Evolutionary conservation across 371 early-diverging fungal genomes (phyloP), one percentile per base, ranked within the genome.

Genomic region (Mortierella polycephala): DNA sequence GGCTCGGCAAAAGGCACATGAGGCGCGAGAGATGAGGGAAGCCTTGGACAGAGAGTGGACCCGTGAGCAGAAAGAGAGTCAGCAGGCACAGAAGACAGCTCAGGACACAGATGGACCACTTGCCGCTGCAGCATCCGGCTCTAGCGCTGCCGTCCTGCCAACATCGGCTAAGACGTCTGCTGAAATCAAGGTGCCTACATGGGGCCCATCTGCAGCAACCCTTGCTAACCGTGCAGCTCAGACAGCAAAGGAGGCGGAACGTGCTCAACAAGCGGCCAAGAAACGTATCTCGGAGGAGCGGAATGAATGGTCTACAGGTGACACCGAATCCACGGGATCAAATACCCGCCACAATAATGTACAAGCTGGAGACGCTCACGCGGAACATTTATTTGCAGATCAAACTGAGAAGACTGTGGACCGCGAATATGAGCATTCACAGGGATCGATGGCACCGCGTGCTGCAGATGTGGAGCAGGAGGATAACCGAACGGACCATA

Each of bases 201-300:
- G 77, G 77, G 77, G 68, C 9, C 77, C 77, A 0, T 76, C 77
- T 12, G 71, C 77, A 0, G 46, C 67, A 1, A 71, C 77, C 4
- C 71, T 71, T 6, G 71, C 71, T 45, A 76, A 71, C 42, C 71
- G 77, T 12, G 68, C 68, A 8, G 75, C 75, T 0, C 69, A 64
- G 20, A 54, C 64, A 42, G 68, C 70, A 7, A 65, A 47, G 23
- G 64, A 69, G 20, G 57, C 51, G 12, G 74, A 74, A 37, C 69
- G 65, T 37, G 46, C 47, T 11, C 62, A 62, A 40, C 55, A 58
- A n/a, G 60, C 54, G 13, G 52, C 67, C 41, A 62, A 44, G 13
- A 72, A 62, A 37, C 64, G 61, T 7, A 42, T 56, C 5, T 54
- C 71, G 1, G 71, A 64, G 41, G 60, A 59, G n/a, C 60, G 71